Evolutionary conservation across 306 rosid genomes (phyloP).

Genomic region (Dryas octopetala): DNA sequence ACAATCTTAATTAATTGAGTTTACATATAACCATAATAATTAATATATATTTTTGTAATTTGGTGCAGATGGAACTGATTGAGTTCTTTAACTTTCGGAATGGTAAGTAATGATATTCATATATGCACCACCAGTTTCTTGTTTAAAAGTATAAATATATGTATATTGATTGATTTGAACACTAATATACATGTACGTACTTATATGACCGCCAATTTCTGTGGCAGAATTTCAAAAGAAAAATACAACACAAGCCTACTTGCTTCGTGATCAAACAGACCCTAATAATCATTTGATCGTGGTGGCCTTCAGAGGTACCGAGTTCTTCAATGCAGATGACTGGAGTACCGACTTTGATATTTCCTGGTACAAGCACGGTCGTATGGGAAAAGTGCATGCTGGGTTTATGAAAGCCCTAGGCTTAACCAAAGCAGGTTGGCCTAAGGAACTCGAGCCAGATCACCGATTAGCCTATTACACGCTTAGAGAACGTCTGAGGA

Average conservation of each 20-base stretch:
- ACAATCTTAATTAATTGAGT: background rate
- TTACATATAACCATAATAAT: background rate
- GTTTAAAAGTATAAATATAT: too few species aligned
- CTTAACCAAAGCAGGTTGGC: conserved; percentile 43
- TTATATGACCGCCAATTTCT: background rate
- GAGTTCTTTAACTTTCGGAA: conserved; percentile 52
- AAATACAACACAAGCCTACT: conserved; percentile 48
- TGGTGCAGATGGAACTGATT: conserved; percentile 49
- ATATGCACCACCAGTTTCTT: too few species aligned
- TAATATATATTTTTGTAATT: background rate
- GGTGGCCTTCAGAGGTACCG: conserved; percentile 62
- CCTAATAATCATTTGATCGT: conserved; percentile 32
- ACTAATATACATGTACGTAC: too few species aligned
- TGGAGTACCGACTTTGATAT: conserved; percentile 64
- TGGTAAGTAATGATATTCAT: conserved; percentile 32
- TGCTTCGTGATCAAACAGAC: conserved; percentile 40
- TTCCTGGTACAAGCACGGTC: conserved; percentile 49
- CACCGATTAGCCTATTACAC: conserved; percentile 46
- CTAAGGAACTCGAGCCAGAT: conserved; percentile 33
- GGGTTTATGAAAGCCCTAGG: conserved; percentile 71
- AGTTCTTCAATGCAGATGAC: conserved; percentile 53
- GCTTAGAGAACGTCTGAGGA: conserved; percentile 38
- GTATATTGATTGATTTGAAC: background rate
- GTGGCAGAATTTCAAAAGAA: conserved; percentile 50
- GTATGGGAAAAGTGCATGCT: conserved; percentile 49